phyloP scores from a whole-genome alignment of 1,284 basidiomycete species.

The Entoloma clypeatum region DNA sequence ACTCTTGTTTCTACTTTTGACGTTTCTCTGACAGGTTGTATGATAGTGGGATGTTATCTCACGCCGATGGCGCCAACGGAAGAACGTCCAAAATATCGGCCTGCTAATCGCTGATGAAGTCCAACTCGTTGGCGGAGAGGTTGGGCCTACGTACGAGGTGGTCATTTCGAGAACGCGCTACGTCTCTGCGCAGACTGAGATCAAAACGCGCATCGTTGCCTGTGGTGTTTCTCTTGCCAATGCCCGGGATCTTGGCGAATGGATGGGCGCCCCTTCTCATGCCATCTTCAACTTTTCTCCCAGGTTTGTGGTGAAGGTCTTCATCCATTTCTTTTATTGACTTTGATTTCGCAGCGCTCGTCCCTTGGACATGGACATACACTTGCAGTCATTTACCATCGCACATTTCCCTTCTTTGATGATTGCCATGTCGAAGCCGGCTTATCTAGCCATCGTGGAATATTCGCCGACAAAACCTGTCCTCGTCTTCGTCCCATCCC shows the following conservation, averaged over 20 bases:
- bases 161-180: constrained; percentile 93
- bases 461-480: constrained; percentile 85
- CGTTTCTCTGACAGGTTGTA: constrained; percentile 15
- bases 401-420: constrained; percentile 98
- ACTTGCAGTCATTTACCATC: constrained; percentile 92
- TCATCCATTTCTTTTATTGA: constrained; percentile 8
- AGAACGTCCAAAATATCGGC: constrained; percentile 93
- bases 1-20: background rate
- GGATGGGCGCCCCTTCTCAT: constrained; percentile 93
- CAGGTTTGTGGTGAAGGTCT: constrained; percentile 42
- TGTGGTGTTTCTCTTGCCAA: constrained; percentile 96
- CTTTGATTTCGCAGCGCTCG: constrained; percentile 63
- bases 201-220: constrained; percentile 89
- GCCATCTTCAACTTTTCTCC: constrained; percentile 98
- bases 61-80: constrained; percentile 92
- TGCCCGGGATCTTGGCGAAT: constrained; percentile 93
- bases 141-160: constrained; percentile 95
- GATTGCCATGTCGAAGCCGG: constrained; percentile 99
- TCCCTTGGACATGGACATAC: constrained; percentile 95
- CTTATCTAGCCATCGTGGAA: constrained; percentile 91
- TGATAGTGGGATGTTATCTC: constrained; percentile 94
- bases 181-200: constrained; percentile 91
- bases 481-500: constrained; percentile 90
- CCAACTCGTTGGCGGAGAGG: constrained; percentile 88
- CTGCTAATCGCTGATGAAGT: constrained; percentile 95